phyloP scores from a whole-genome alignment of 164 flowering plant genomes.

The Cinnamomum micranthum region DNA sequence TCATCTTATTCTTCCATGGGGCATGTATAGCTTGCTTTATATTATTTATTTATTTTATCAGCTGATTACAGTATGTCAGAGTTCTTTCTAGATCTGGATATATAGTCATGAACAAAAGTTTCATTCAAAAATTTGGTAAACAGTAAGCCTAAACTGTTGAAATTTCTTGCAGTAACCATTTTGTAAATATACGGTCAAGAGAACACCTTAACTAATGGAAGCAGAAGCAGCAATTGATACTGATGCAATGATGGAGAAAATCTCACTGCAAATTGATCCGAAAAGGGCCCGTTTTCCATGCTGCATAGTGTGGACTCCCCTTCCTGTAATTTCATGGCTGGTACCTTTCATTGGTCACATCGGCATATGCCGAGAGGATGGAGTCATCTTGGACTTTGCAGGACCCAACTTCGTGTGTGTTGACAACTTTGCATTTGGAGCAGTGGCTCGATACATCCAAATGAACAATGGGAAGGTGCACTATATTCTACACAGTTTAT shows the following conservation, averaged over 20 bases:
- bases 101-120: no score
- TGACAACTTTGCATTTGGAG: conserved; percentile 84
- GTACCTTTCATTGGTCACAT: conserved; percentile 88
- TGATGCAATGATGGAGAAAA: conserved; percentile 39
- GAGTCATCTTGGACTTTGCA: conserved; percentile 91
- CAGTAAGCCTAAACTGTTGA: no score
- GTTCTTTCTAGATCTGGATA: no score
- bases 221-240: conserved; percentile 5
- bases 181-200: neutral
- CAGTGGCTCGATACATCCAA: conserved; percentile 75
- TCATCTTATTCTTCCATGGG: no score
- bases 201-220: conserved; percentile 6
- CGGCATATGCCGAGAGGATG: conserved; percentile 94
- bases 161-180: no score
- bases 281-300: conserved; percentile 73
- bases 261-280: conserved; percentile 53
- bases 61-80: no score
- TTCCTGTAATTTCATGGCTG: conserved; percentile 87
- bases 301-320: conserved; percentile 93
- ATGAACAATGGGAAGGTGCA: conserved; percentile 64
- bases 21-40: no score
- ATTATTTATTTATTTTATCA: no score
- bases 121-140: no score
- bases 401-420: conserved; percentile 92
- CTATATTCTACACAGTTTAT: neutral